Evolutionary conservation across 768 basidiomycete genomes (phyloP).

Genomic region (Infundibulicybe gibba): DNA sequence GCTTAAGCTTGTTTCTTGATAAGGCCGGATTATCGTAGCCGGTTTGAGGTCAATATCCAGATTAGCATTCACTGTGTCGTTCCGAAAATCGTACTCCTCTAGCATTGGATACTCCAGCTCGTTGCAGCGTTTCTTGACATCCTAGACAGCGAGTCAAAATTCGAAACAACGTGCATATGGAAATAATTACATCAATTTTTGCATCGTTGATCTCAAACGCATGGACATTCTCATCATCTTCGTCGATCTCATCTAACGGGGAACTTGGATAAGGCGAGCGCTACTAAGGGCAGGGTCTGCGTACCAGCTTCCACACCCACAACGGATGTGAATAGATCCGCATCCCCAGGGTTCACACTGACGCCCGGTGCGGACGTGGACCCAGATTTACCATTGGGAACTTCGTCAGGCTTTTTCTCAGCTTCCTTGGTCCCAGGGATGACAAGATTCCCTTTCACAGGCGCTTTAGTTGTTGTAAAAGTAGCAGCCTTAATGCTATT

Average conservation of each 20-base stretch:
- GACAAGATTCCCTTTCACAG: constrained; percentile 74
- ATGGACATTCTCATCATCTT: constrained; percentile 96
- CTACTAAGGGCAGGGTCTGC: constrained; percentile 14
- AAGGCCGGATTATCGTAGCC: constrained; percentile 94
- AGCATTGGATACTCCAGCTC: constrained; percentile 97
- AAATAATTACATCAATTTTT: constrained; percentile 77
- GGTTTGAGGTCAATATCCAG: constrained; percentile 99
- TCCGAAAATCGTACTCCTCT: constrained; percentile 98
- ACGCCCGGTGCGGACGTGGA: constrained; percentile 8
- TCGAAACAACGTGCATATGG: constrained; percentile 1
- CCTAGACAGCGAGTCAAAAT: constrained; percentile 38
- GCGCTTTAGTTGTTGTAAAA: constrained; percentile 80
- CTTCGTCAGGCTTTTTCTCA: constrained; percentile 64
- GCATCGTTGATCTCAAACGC: constrained; percentile 94
- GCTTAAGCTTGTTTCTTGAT: constrained; percentile 96
- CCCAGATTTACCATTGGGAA: constrained; percentile 21
- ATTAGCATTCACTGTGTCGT: constrained; percentile 94
- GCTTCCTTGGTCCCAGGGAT: constrained; percentile 84
- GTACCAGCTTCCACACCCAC: constrained; percentile 88
- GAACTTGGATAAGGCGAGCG: not conserved
- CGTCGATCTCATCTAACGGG: constrained; percentile 85
- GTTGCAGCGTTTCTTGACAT: constrained; percentile 94
- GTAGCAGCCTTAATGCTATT: constrained; percentile 74
- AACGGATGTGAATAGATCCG: constrained; percentile 91
- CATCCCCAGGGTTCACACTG: constrained; percentile 40